These are phyloP conservation scores for Collybiopsis confluens DNA, from an alignment of 768 basidiomycete species.

Conservation along the genomic window DNA sequence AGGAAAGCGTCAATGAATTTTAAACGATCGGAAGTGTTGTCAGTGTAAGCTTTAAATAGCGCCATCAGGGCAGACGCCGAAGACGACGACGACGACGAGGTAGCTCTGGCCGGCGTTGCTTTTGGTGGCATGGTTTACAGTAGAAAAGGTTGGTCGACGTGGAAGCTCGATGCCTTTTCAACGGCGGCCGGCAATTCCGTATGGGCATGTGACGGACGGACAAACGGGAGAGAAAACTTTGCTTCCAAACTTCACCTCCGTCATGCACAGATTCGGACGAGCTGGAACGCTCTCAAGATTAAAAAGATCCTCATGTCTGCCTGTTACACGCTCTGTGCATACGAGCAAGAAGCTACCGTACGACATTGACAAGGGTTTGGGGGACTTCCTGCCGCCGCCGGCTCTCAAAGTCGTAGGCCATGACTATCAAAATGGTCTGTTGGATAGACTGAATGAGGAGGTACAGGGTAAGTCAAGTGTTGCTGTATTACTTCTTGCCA, in stretches of 20 bases:
- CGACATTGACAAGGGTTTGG: slow-evolving; percentile 65
- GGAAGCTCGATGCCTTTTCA: too few species aligned
- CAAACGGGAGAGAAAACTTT: background rate
- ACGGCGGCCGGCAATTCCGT: too few species aligned
- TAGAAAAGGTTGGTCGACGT: background rate
- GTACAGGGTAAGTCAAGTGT: slow-evolving; percentile 51
- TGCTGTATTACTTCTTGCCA: background rate
- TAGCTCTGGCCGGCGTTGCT: slow-evolving; percentile 21
- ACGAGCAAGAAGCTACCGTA: slow-evolving; percentile 56
- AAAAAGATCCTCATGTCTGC: background rate
- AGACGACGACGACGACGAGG: slow-evolving; percentile 26
- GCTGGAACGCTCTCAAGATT: background rate
- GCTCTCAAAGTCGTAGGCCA: slow-evolving; percentile 68
- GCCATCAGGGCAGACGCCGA: slow-evolving; percentile 37
- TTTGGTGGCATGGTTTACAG: background rate
- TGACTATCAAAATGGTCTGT: slow-evolving; percentile 84
- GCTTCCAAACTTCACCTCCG: background rate
- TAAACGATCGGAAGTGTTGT: slow-evolving; percentile 75
- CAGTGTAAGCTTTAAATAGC: slow-evolving; percentile 74
- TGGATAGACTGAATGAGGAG: slow-evolving; percentile 73
- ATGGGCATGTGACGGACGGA: background rate
- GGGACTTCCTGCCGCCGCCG: slow-evolving; percentile 71
- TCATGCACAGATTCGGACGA: too few species aligned
- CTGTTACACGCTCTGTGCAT: slow-evolving; percentile 38
- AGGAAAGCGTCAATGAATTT: slow-evolving; percentile 95